Percentiles rank a stretch among this genome's conserved stretches.
Conservation (phyloP, 2,329 filamentous ascomycete species). For the Ceratocystiopsis minuta region DNA sequence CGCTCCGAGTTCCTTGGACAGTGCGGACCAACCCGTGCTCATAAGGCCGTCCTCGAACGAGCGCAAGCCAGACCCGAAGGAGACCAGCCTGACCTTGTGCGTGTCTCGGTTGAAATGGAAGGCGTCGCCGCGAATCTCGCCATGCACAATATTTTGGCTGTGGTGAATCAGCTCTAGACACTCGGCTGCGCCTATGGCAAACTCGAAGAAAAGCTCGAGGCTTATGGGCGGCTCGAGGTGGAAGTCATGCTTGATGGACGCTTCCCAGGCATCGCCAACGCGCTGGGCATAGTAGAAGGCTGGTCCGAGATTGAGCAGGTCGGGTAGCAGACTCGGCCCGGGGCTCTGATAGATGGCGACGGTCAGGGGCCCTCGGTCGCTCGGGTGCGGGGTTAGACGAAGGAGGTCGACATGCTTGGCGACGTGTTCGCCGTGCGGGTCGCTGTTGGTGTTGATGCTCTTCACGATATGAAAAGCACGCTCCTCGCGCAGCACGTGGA, state of each 20-base stretch:
- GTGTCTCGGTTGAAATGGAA: conserved; percentile 68
- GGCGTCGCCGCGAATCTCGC: conserved; percentile 76
- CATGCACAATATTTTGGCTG: conserved; percentile 68
- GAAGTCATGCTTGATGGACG: conserved; percentile 22
- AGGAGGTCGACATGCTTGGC: conserved; percentile 66
- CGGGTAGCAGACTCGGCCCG: conserved; percentile 52
- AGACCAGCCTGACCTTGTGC: conserved; percentile 58
- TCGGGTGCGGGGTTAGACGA: conserved; percentile 46
- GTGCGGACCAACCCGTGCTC: conserved; percentile 67
- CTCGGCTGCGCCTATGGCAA: conserved; percentile 73
- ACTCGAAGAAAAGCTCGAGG: conserved; percentile 66
- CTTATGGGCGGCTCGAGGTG: conserved; percentile 42
- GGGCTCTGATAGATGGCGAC: conserved; percentile 69
- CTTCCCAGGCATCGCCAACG: conserved; percentile 30
- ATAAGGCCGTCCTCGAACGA: conserved; percentile 81
- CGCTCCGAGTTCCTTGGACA: conserved; percentile 70
- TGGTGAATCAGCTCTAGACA: conserved; percentile 86
- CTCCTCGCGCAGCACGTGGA: conserved; percentile 68
- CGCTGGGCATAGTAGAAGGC: conserved; percentile 45
- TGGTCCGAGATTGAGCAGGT: conserved; percentile 61
- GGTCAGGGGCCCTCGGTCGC: conserved; percentile 53
- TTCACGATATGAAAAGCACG: conserved; percentile 72
- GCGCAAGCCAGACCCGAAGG: conserved; percentile 70
- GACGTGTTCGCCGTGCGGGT: conserved; percentile 59
- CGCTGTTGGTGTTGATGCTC: conserved; percentile 49